phyloP scores from a whole-genome alignment of 2,329 filamentous ascomycete genomes.

The Byssochlamys sp. region DNA sequence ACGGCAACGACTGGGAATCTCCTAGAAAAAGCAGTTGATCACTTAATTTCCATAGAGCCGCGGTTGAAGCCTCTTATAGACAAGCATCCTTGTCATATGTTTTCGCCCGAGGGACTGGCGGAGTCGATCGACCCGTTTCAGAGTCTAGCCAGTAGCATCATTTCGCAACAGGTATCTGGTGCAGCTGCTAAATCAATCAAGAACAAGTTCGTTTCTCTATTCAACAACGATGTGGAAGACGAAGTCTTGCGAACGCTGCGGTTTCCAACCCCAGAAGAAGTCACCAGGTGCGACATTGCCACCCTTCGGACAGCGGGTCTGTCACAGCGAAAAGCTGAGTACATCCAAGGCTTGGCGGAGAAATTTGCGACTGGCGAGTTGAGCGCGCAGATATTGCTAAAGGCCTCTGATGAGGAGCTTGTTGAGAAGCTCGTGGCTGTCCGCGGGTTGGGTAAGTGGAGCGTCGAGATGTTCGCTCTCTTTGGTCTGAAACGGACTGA shows the following conservation, averaged over 20 bases:
- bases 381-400: slow-evolving; percentile 63
- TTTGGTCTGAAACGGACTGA: slow-evolving; percentile 92
- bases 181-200: slow-evolving; percentile 85
- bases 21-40: slow-evolving; percentile 63
- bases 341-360: slow-evolving; percentile 73
- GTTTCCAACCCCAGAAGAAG: slow-evolving; percentile 70
- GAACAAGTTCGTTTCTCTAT: slow-evolving; percentile 69
- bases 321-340: slow-evolving; percentile 91
- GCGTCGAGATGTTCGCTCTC: slow-evolving; percentile 94
- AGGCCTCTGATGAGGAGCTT: slow-evolving; percentile 75
- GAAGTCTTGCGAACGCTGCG: slow-evolving; percentile 10
- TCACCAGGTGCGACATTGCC: slow-evolving; percentile 54
- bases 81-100: slow-evolving; percentile 65
- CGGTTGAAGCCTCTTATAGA: slow-evolving; percentile 64
- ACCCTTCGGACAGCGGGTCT: slow-evolving; percentile 74
- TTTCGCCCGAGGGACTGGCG: slow-evolving; percentile 70
- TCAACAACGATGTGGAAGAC: slow-evolving; percentile 37
- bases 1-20: slow-evolving; percentile 59
- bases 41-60: slow-evolving; percentile 64
- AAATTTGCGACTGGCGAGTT: slow-evolving; percentile 71
- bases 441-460: slow-evolving; percentile 78
- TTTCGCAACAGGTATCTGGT: slow-evolving; percentile 91
- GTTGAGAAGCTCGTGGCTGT: slow-evolving; percentile 74
- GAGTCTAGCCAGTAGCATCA: slow-evolving; percentile 73
- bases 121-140: slow-evolving; percentile 84